phyloP scores from a whole-genome alignment of 2,329 filamentous ascomycete genomes.

The Aureobasidium lini region DNA sequence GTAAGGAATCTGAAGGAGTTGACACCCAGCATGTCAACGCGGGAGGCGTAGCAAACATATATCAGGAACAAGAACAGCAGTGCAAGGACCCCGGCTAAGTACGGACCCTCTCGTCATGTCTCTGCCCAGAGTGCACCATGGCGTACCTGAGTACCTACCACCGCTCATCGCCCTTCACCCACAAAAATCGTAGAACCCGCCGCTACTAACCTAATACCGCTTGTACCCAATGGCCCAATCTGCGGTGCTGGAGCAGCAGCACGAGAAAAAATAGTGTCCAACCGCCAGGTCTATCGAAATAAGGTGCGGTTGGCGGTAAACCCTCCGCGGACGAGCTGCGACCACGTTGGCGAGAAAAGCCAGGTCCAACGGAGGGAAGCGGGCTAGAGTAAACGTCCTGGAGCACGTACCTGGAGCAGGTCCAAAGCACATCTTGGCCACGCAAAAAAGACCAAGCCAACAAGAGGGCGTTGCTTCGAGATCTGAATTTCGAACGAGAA shows the following conservation, averaged over 20 bases:
- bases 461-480: neutral
- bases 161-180: neutral
- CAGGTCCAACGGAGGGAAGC: neutral
- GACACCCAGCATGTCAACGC: neutral
- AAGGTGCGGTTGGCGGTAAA: neutral
- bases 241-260: too few species aligned
- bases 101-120: neutral
- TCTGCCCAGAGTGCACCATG: neutral
- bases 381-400: neutral
- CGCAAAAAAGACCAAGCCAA: neutral
- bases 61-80: neutral
- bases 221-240: too few species aligned
- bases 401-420: neutral
- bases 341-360: neutral
- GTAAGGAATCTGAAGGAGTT: neutral
- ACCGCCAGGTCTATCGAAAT: constrained; percentile 1
- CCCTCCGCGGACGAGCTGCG: constrained; percentile 1
- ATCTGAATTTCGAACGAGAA: neutral
- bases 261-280: neutral
- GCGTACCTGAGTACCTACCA: neutral
- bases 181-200: neutral
- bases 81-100: neutral
- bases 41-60: neutral
- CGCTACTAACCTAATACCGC: neutral
- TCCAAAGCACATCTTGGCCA: neutral